phyloP scores from a whole-genome alignment of 495 filamentous ascomycete genomes.

The Penicillium paradoxum region DNA sequence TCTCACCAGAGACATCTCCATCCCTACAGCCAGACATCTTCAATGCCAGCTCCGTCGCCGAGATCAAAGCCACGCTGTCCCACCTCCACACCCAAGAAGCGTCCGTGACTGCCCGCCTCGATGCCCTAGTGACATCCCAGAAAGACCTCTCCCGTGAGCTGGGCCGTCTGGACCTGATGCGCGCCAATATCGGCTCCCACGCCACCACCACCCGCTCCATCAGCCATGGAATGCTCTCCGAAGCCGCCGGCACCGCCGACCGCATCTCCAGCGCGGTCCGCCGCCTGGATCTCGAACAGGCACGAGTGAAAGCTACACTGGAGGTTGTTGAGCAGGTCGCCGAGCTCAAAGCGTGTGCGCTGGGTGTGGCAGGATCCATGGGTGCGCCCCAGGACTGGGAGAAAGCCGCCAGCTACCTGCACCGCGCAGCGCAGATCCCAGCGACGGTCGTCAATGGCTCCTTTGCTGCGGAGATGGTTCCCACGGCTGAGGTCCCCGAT shows the following conservation, averaged over 20 bases:
- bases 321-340: constrained; percentile 93
- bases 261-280: constrained; percentile 83
- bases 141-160: constrained; percentile 79
- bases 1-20: constrained; percentile 7
- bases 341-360: constrained; percentile 91
- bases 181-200: constrained; percentile 82
- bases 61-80: constrained; percentile 71
- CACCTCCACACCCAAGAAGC: constrained; percentile 72
- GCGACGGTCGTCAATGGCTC: constrained; percentile 69
- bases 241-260: constrained; percentile 77
- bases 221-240: constrained; percentile 81
- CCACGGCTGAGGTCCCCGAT: constrained; percentile 92
- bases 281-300: constrained; percentile 82
- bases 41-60: constrained; percentile 65
- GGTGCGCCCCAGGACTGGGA: constrained; percentile 98
- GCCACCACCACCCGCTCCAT: constrained; percentile 78
- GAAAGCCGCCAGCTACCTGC: constrained; percentile 83
- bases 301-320: constrained; percentile 80
- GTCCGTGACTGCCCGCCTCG: constrained; percentile 66
- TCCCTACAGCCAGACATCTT: constrained; percentile 47
- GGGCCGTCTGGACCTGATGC: constrained; percentile 80
- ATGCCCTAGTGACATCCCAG: constrained; percentile 70
- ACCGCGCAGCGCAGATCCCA: constrained; percentile 75
- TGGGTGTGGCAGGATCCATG: constrained; percentile 95
- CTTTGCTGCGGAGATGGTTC: constrained; percentile 92